Percentiles rank a stretch among this genome's conserved stretches.
These are phyloP conservation scores for Desmodesmus armatus DNA, from an alignment of 139 green algal species.

Conservation along the genomic window DNA sequence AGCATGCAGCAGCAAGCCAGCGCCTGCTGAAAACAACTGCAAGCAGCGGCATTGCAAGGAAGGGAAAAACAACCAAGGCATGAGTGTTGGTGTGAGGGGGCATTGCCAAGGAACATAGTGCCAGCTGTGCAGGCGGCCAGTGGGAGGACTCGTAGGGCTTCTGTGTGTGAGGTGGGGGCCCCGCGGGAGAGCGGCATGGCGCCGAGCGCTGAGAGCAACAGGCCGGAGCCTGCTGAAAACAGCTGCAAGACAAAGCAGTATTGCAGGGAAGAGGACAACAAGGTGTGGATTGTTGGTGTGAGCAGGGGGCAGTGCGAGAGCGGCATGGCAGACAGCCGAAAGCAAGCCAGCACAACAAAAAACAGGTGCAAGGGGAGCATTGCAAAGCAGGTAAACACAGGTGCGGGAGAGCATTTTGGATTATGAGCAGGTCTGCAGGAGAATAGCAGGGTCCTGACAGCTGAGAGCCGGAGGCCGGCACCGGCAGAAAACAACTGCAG, in stretches of 20 bases:
- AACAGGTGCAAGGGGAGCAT: too few species aligned
- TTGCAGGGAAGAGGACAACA: too few species aligned
- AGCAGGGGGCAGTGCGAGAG: too few species aligned
- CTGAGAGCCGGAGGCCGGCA: slow-evolving; percentile 48
- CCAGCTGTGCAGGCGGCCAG: slow-evolving; percentile 52
- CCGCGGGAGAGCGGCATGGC: slow-evolving; percentile 46
- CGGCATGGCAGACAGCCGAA: too few species aligned
- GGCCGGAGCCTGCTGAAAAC: slow-evolving; percentile 43
- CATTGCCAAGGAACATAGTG: too few species aligned
- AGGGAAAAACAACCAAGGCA: too few species aligned
- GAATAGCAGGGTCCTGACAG: slow-evolving; percentile 47
- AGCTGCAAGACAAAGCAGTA: slow-evolving; percentile 26
- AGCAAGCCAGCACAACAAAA: too few species aligned
- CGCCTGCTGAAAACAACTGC: slow-evolving; percentile 40
- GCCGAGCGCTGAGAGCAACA: slow-evolving; percentile 39
- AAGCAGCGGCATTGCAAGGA: too few species aligned
- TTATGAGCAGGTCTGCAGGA: slow-evolving; percentile 37
- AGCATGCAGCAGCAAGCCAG: slow-evolving; percentile 47
- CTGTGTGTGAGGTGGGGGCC: slow-evolving; percentile 19
- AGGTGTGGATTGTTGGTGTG: too few species aligned
- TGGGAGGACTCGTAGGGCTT: slow-evolving; percentile 49
- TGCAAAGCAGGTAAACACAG: too few species aligned
- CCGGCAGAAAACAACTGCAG: slow-evolving; percentile 39
- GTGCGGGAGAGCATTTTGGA: too few species aligned
- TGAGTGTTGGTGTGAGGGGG: too few species aligned